Evolutionary conservation across 176 grass and related monocot species (phyloP), one percentile per base, ranked within the genome.

Genomic region (Eragrostis nindensis): DNA sequence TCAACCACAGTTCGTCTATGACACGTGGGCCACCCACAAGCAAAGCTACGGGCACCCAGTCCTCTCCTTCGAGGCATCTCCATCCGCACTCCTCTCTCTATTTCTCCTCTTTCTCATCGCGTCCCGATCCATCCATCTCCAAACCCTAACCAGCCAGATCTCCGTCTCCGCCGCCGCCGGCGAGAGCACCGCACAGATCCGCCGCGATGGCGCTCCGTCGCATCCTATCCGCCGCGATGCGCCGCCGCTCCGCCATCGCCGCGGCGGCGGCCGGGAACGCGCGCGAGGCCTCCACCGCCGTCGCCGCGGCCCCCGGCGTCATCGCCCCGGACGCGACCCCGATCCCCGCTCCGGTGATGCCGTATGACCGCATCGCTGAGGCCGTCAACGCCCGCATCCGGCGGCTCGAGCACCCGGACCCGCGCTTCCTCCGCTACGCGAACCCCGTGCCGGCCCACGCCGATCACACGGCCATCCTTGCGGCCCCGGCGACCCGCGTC

Each of bases 341-440:
- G 45, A 30, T 72, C 5, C 86, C 71, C 22, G 70, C 90, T 18
- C 95, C 90, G 0, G 86, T 91, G 71, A 79, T 95, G 90, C 75
- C 52, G 24, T 98, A 98, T 71, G 95, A 98, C 26, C 92, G 64
- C 84, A 84, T 98, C 75, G 77, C 84, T 12, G 84, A 89, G 10
- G 71, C 92, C 47, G 92, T 95, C 9, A 92, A 92, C 66, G 75
- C 88, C 2, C 79, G 86, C 79, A 44, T 98, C 57, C 85, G 89
- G 62, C 88, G 90, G 30, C 88, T 98, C 15, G 90, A 98, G 45
- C 76, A 98, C 36, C 86, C 95, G 81, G 95, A 98, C 78, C 90
- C 90, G 36, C 90, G 95, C 14, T 98, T 95, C 90, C 92, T 98
- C 66, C 95, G 95, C 52, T 98, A 98, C 79, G 92, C 95, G 14